A percentile compares a stretch with the other conserved stretches of the same genome.
Conservation (phyloP, 768 basidiomycete genomes). For the Rhizopogon rudus region DNA sequence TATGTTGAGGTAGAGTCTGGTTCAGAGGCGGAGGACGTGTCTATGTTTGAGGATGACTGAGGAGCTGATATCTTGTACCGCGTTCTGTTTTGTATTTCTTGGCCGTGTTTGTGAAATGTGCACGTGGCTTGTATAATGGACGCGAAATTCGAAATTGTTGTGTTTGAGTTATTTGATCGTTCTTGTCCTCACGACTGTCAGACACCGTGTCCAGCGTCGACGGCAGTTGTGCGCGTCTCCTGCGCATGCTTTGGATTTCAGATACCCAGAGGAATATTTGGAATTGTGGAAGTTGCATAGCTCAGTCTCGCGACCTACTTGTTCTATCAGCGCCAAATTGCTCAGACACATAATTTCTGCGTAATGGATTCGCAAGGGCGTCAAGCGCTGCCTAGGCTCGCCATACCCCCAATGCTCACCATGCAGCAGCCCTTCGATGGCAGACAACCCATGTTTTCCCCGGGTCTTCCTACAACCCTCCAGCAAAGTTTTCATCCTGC, state of each 20-base stretch:
- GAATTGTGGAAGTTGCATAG: background rate
- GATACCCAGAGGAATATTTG: background rate
- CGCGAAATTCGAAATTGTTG: background rate
- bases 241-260: background rate
- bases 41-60: slow-evolving; percentile 44
- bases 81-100: background rate
- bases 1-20: slow-evolving; percentile 58
- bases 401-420: slow-evolving; percentile 48
- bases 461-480: slow-evolving; percentile 55
- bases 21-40: slow-evolving; percentile 39
- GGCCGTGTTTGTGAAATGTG: background rate
- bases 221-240: background rate
- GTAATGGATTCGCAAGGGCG: slow-evolving; percentile 35
- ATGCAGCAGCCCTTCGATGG: slow-evolving; percentile 52
- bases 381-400: slow-evolving; percentile 53
- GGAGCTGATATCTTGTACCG: slow-evolving; percentile 1
- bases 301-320: background rate
- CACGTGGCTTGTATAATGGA: slow-evolving; percentile 1
- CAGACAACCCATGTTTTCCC: slow-evolving; percentile 54
- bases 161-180: background rate
- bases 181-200: background rate
- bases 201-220: background rate
- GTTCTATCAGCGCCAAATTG: background rate
- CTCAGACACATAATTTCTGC: slow-evolving; percentile 7
- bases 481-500: slow-evolving; percentile 55